These are phyloP conservation scores for Dichotomopilus funicola DNA, from an alignment of 2,329 filamentous ascomycete genomes.

Conservation along the genomic window DNA sequence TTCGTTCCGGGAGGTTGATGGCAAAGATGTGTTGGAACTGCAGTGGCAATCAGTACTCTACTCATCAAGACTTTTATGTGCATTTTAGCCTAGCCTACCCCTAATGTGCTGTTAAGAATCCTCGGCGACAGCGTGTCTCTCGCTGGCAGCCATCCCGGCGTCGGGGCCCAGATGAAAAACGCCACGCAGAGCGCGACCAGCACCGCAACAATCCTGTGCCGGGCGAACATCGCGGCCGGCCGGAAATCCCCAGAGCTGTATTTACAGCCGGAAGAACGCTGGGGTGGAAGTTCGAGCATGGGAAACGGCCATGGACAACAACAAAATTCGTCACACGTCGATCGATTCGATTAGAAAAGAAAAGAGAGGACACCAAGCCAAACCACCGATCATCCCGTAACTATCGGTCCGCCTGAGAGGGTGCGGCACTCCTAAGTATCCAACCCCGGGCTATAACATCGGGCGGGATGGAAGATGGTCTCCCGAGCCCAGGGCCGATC, in stretches of 20 bases:
- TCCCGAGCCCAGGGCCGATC: no score
- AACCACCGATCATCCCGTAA: no score
- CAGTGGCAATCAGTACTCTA: background rate
- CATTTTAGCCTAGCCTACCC: background rate
- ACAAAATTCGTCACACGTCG: no score
- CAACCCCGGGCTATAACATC: no score
- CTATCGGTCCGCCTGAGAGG: no score
- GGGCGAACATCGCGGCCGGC: background rate
- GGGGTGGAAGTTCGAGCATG: no score
- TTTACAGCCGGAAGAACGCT: background rate
- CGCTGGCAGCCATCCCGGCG: background rate
- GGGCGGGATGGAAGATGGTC: no score
- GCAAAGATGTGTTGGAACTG: slow-evolving; percentile 49
- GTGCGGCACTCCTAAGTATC: no score
- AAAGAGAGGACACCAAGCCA: no score
- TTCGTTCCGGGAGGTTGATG: slow-evolving; percentile 44
- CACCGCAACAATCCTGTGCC: background rate
- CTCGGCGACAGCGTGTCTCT: background rate
- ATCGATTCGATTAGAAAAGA: no score
- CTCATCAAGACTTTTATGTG: background rate
- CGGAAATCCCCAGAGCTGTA: background rate
- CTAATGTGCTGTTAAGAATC: slow-evolving; percentile 3
- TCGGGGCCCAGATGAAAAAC: background rate
- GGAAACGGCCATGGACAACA: no score
- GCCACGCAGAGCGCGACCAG: background rate